These are phyloP conservation scores for Leishmania martiniquensis DNA, from an alignment of 208 protist species.

Conservation along the genomic window DNA sequence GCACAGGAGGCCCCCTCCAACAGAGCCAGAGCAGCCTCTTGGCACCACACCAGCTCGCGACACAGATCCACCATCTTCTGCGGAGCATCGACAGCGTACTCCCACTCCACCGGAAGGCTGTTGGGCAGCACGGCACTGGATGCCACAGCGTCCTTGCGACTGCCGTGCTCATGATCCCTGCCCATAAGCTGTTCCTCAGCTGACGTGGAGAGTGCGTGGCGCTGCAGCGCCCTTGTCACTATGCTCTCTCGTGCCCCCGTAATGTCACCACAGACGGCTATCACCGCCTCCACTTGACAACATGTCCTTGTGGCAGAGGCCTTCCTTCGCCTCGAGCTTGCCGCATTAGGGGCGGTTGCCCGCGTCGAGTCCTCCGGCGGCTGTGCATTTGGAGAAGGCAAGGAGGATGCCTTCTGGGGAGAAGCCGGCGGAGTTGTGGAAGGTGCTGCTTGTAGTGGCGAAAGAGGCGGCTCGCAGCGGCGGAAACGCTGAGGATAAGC, in stretches of 20 bases:
- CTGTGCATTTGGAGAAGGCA: background rate
- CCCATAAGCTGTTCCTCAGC: background rate
- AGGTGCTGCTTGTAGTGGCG: background rate
- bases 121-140: background rate
- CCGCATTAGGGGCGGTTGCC: background rate
- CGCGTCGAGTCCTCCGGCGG: background rate
- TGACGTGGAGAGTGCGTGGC: constrained; percentile 7
- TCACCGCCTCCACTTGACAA: constrained; percentile 13
- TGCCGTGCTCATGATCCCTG: background rate
- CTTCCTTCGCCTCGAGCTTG: background rate
- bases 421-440: background rate
- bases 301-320: background rate
- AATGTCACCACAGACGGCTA: constrained; percentile 26
- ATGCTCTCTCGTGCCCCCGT: background rate
- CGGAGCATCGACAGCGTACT: constrained; percentile 9
- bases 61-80: constrained; percentile 19
- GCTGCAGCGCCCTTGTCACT: constrained; percentile 13
- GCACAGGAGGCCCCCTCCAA: constrained; percentile 13
- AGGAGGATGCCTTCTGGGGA: background rate
- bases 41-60: constrained; percentile 17
- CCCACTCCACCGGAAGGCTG: constrained; percentile 11
- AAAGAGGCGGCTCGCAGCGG: background rate
- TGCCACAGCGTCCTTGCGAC: background rate
- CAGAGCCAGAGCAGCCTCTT: constrained; percentile 22
- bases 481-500: constrained; percentile 2